Conservation (phyloP, 352 stramenopile species). For the Sclerospora graminicola region DNA sequence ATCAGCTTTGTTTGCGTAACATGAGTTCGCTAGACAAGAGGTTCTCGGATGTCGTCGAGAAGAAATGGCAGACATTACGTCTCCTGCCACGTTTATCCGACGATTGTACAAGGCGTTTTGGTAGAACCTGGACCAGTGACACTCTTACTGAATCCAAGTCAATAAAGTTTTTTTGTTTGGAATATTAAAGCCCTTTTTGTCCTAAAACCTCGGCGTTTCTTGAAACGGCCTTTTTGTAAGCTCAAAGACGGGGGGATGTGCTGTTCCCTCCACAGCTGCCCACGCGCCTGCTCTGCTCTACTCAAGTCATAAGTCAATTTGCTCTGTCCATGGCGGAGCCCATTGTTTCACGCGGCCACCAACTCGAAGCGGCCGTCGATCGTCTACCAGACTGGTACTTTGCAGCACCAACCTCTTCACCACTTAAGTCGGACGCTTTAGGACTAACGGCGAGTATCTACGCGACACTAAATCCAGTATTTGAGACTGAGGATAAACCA, state of each 20-base stretch:
- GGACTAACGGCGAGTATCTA: conserved; percentile 6
- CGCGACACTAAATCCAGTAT: conserved; percentile 16
- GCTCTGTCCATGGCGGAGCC: conserved; percentile 14
- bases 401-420: conserved; percentile 14
- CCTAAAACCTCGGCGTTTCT: too few relatives aligned
- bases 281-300: conserved; percentile 9
- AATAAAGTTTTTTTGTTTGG: background rate
- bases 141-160: background rate
- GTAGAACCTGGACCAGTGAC: background rate
- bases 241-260: conserved; percentile 17
- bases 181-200: background rate
- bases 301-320: conserved; percentile 13
- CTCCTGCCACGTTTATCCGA: too few relatives aligned
- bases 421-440: conserved; percentile 6
- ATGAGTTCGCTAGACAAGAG: too few relatives aligned
- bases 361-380: conserved; percentile 62
- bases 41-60: too few relatives aligned
- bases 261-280: conserved; percentile 12
- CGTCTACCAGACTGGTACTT: conserved; percentile 63
- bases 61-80: too few relatives aligned
- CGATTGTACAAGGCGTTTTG: background rate
- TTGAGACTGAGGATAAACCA: conserved; percentile 24
- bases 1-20: too few relatives aligned
- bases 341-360: conserved; percentile 36
- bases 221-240: conserved; percentile 7